Evolutionary conservation across 768 basidiomycete genomes (phyloP), one percentile per base, ranked within the genome.

Genomic region (Termitomyces sp.): DNA sequence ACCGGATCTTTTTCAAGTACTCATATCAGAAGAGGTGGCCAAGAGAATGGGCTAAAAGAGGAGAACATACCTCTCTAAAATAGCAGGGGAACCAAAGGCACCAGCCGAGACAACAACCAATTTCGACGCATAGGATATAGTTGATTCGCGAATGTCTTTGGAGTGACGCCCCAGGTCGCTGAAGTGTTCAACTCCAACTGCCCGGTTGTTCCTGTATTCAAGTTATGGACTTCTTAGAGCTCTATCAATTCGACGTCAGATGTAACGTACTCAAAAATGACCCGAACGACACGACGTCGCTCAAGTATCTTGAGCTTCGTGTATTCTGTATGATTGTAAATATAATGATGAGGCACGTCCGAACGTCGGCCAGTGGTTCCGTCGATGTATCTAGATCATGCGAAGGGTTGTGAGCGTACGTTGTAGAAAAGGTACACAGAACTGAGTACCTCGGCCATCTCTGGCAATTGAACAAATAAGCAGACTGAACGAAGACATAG

Each of bases 81-180:
- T 81, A 0, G 77, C 64, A 3, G 81, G 78, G 11, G 82, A 80
- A 5, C 83, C 82, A 52, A 84, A 81, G 0, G 82, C 73, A 0
- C 81, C 82, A 2, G 74, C 74, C 1, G 79, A 76, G 15, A 84
- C 42, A 12, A 84, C 74, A 0, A 84, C 74, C 4, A 83, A 68
- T 5, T 70, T 69, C 5, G 76, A 72, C 3, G 78, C 76, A 53
- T 64, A 66, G 23, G 69, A 74, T n/a, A 65, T 54, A n/a, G 53
- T 46, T 3, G 60, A 48, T 20, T 64, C 57, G 23, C 59, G 52
- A 12, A 54, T 42, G 22, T 61, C 59, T 36, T 68, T 64, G 18
- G 59, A 47, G 60, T 62, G 63, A 60, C 60, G 57, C 7, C 64
- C 65, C 27, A 65, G 57, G 50, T 76, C 74, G 56, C 70, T 70